phyloP scores from a whole-genome alignment of 805 yeast species.

The Saccharomycopsis sp. region DNA sequence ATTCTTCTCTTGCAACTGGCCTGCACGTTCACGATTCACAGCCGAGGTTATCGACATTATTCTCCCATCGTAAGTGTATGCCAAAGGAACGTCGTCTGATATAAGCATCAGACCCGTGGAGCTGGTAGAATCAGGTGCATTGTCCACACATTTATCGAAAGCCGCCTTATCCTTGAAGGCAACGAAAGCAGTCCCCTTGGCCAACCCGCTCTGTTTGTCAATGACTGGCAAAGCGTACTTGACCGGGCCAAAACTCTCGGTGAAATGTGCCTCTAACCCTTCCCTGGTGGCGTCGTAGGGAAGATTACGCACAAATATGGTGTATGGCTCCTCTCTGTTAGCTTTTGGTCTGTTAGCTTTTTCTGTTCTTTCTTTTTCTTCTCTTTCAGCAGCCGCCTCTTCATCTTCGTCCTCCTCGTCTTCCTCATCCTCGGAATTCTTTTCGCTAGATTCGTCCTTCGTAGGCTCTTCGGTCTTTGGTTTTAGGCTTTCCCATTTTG shows the following conservation, averaged over 20 bases:
- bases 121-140: slow-evolving; percentile 62
- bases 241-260: slow-evolving; percentile 70
- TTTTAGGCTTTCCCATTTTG: slow-evolving; percentile 56
- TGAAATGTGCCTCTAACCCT: slow-evolving; percentile 67
- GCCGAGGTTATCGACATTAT: slow-evolving; percentile 78
- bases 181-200: slow-evolving; percentile 93
- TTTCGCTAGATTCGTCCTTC: slow-evolving; percentile 37
- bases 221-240: slow-evolving; percentile 90
- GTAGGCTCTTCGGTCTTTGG: slow-evolving; percentile 27
- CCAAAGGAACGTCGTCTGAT: slow-evolving; percentile 87
- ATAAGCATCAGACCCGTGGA: slow-evolving; percentile 61
- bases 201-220: slow-evolving; percentile 77
- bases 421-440: slow-evolving; percentile 33
- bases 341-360: slow-evolving; percentile 34
- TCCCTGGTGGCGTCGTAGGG: slow-evolving; percentile 93
- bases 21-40: slow-evolving; percentile 81
- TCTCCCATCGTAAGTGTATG: slow-evolving; percentile 89
- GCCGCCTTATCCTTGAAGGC: slow-evolving; percentile 64
- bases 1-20: slow-evolving; percentile 62
- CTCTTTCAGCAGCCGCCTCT: slow-evolving; percentile 31
- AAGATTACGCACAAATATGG: slow-evolving; percentile 84
- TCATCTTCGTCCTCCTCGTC: slow-evolving; percentile 35
- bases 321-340: slow-evolving; percentile 61
- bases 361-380: slow-evolving; percentile 30
- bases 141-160: slow-evolving; percentile 58